These are phyloP conservation scores for Metschnikowia shivogae DNA, from an alignment of 805 yeast species.

Conservation along the genomic window DNA sequence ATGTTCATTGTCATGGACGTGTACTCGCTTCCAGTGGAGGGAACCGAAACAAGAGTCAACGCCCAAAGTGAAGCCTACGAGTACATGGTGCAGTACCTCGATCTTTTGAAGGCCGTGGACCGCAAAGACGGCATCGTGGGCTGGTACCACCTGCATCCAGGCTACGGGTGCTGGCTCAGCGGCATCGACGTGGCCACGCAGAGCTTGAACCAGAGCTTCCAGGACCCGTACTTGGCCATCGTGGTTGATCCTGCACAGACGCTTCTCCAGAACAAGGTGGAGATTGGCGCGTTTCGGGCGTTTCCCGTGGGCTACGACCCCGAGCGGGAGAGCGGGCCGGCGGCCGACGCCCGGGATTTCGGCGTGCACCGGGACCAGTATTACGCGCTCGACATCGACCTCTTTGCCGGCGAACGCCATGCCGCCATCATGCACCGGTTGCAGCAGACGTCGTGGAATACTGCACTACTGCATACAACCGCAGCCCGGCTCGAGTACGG, in stretches of 20 bases:
- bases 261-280: slow-evolving; percentile 57
- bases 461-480: slow-evolving; percentile 10
- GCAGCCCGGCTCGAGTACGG: slow-evolving; percentile 5
- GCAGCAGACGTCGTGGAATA: slow-evolving; percentile 18
- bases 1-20: slow-evolving; percentile 72
- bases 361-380: slow-evolving; percentile 70
- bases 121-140: slow-evolving; percentile 73
- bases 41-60: slow-evolving; percentile 93
- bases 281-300: slow-evolving; percentile 87
- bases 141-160: slow-evolving; percentile 97
- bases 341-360: slow-evolving; percentile 42
- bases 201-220: slow-evolving; percentile 75
- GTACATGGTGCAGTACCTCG: slow-evolving; percentile 83
- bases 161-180: slow-evolving; percentile 94
- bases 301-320: slow-evolving; percentile 36
- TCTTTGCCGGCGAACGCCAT: slow-evolving; percentile 54
- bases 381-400: slow-evolving; percentile 59
- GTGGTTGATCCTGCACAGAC: slow-evolving; percentile 84
- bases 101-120: slow-evolving; percentile 47
- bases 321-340: slow-evolving; percentile 3
- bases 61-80: slow-evolving; percentile 94
- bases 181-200: slow-evolving; percentile 94
- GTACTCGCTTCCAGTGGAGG: slow-evolving; percentile 87
- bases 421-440: slow-evolving; percentile 27
- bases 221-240: slow-evolving; percentile 86